These are phyloP conservation scores for Dendrocalamus latiflorus DNA, from an alignment of 202 grass and related monocot species.

Conservation along the genomic window DNA sequence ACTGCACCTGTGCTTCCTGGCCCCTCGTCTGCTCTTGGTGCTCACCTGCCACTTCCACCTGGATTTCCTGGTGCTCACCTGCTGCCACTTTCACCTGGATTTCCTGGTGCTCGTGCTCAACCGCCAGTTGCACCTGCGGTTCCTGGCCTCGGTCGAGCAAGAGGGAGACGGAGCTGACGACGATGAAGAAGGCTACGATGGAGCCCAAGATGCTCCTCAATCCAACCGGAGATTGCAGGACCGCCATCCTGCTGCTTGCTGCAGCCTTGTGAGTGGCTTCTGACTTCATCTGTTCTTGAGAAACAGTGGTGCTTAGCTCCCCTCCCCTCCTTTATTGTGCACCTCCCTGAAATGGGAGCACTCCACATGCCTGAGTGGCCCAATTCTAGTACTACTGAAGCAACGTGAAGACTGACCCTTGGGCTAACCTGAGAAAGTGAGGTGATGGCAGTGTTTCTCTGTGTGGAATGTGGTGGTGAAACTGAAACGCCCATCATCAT, in stretches of 20 bases:
- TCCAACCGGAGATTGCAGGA: conserved; percentile 28
- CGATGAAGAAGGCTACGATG: conserved; percentile 62
- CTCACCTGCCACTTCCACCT: background rate
- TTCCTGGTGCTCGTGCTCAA: conserved; percentile 10
- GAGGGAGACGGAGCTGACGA: conserved; percentile 46
- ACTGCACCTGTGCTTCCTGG: background rate
- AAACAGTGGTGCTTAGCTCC: background rate
- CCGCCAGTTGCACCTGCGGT: conserved; percentile 19
- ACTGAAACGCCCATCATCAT: background rate
- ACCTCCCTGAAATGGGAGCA: background rate
- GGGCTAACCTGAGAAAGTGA: conserved; percentile 15
- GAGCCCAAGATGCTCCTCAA: conserved; percentile 35
- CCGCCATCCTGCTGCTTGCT: conserved; percentile 27
- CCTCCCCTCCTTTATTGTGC: conserved; percentile 8
- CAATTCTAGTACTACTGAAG: background rate
- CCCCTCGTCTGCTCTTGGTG: background rate
- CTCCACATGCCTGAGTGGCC: conserved; percentile 12
- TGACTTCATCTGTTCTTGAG: conserved; percentile 21
- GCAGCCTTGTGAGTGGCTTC: background rate
- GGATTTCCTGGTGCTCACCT: conserved; percentile 9
- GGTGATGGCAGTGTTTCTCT: background rate
- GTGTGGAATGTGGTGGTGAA: background rate
- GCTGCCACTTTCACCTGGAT: background rate
- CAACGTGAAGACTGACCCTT: conserved; percentile 31
- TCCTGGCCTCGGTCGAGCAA: conserved; percentile 44